Evolutionary conservation across 306 rosid genomes (phyloP), one percentile per base, ranked within the genome.

Genomic region (Gleditsia sinensis): DNA sequence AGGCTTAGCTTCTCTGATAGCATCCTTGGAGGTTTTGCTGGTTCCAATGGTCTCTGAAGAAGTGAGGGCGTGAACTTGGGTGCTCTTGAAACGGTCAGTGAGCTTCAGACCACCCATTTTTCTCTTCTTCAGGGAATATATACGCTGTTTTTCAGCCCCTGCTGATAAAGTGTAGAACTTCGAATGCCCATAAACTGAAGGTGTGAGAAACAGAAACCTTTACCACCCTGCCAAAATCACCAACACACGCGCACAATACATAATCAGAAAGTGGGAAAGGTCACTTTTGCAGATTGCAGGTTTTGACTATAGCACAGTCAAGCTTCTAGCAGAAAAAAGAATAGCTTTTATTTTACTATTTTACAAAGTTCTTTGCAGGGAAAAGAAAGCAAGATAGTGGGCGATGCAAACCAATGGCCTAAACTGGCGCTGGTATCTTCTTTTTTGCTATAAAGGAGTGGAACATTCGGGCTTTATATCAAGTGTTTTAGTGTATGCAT

Each of bases 31-130:
- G 62, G 72, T 57, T 54, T 82, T 83, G 42, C 2, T 76, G 51
- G 68, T 77, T 12, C 27, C 60, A 49, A 78, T 82, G 55, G 80
- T 75, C 9, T 90, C 96, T 25, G 83, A 69, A 40, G 96, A 88
- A 78, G 61, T 85, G 24, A 89, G 69, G 34, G 91, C 96, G 14
- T 92, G 90, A 61, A 92, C 92, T 81, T 92, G 97, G 33, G 84
- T 77, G 74, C 87, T 85, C 74, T 83, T 92, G 80, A 89, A 86
- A 43, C 86, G 84, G 57, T 92, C 97, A 54, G 49, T 66, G 46
- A 92, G 65, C 88, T 86, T 90, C 72, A 88, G 55, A 34, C 81
- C 88, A 45, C 89, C 86, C 97, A 92, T 92, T 60, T 83, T 83
- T 57, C 39, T 21, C 43, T 34, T 17, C 33, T 17, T 30, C 71